Percentiles rank a stretch among this genome's conserved stretches.
Evolutionary conservation across 2,329 filamentous ascomycete species (phyloP).

Genomic region (Trichoderma harzianum): DNA sequence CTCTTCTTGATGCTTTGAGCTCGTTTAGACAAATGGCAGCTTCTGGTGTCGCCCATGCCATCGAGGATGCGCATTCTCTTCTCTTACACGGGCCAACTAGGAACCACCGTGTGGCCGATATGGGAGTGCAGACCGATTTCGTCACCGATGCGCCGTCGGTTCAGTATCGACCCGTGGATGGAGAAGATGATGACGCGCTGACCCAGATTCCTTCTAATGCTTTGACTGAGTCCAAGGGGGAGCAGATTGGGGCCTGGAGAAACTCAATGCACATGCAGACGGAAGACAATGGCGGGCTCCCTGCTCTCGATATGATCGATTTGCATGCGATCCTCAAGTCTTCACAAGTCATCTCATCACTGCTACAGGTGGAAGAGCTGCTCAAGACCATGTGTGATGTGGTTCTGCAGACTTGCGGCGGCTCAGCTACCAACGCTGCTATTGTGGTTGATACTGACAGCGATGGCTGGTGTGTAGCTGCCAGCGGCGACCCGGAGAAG

Average conservation of each 20-base stretch:
- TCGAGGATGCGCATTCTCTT: constrained; percentile 65
- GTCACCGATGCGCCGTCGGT: constrained; percentile 53
- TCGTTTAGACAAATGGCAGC: constrained; percentile 69
- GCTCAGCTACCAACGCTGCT: constrained; percentile 65
- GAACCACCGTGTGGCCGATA: constrained; percentile 58
- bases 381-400: constrained; percentile 80
- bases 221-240: constrained; percentile 51
- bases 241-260: constrained; percentile 61
- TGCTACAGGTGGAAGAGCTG: constrained; percentile 70
- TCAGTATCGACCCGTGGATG: constrained; percentile 48
- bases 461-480: constrained; percentile 67
- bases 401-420: constrained; percentile 72
- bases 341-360: constrained; percentile 76
- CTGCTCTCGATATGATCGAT: constrained; percentile 79
- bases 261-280: constrained; percentile 54
- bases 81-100: constrained; percentile 61
- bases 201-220: constrained; percentile 32
- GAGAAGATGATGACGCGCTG: constrained; percentile 43
- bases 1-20: constrained; percentile 63
- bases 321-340: constrained; percentile 74
- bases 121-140: constrained; percentile 68
- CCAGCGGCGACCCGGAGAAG: constrained; percentile 67
- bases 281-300: constrained; percentile 60
- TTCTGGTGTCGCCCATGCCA: constrained; percentile 62
- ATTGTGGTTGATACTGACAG: constrained; percentile 67